These are phyloP conservation scores for Nepenthes alata DNA, from an alignment of 179 eudicot genomes.

Conservation along the genomic window DNA sequence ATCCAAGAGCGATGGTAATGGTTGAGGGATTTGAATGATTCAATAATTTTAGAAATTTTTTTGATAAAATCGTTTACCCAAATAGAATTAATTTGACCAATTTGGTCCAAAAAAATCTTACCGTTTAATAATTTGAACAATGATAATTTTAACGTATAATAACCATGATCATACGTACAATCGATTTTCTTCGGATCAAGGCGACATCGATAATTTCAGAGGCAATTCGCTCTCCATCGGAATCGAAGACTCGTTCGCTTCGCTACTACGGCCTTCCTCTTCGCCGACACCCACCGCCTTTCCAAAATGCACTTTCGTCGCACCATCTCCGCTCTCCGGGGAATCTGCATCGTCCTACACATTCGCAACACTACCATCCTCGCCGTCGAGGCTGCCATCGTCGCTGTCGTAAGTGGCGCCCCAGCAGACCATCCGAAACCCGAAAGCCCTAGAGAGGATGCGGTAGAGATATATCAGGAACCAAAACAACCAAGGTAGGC, in stretches of 20 bases:
- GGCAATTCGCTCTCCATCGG: constrained; percentile 27
- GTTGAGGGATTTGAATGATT: too few species aligned
- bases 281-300: constrained; percentile 28
- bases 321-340: constrained; percentile 4
- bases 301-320: constrained; percentile 29
- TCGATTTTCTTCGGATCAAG: constrained; percentile 4
- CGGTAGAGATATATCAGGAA: constrained; percentile 28
- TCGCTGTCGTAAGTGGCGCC: constrained; percentile 9
- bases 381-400: background rate
- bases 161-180: too few species aligned
- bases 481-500: constrained; percentile 44
- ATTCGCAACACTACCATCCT: background rate
- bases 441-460: constrained; percentile 26
- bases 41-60: too few species aligned
- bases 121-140: too few species aligned
- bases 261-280: background rate
- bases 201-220: constrained; percentile 20
- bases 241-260: constrained; percentile 4
- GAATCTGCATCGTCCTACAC: background rate
- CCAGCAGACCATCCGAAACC: constrained; percentile 33
- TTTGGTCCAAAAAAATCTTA: too few species aligned
- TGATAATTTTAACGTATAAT: too few species aligned
- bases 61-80: too few species aligned
- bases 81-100: too few species aligned
- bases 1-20: too few species aligned